Evolutionary conservation across 768 basidiomycete species (phyloP), one percentile per base, ranked within the genome.

Genomic region (Hydnum rufescens): DNA sequence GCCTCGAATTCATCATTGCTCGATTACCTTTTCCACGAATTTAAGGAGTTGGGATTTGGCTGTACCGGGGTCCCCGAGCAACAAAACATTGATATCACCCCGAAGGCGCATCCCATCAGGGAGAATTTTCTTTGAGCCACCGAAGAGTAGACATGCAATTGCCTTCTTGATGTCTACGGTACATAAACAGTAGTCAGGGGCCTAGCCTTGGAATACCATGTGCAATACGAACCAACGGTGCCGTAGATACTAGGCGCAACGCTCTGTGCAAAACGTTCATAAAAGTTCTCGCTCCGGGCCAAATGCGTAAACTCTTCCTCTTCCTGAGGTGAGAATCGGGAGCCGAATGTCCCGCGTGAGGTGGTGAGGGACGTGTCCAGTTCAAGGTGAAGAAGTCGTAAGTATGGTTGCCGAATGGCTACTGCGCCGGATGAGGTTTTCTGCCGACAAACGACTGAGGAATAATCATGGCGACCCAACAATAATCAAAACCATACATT

Each of bases 211-310:
- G 13, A 56, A 29, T 28, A 54, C 57, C 32, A 42, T 49, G 26
- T 13, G 57, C 68, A n/a, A n/a, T n/a, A n/a, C n/a, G 61, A 64
- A 92, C 93, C 93, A 28, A 87, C 68, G 64, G 85, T 90, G 34
- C 95, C 95, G 61, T 77, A 99, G 58, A 99, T 97, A 75, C 88
- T 92, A 1, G 95, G 95, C 2, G 82, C 95, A 22, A 99, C 92
- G 61, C 88, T 92, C 59, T 75, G 78, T 0, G 95, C 78, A 64
- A 99, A 99, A 8, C 81, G 74, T 62, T 97, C 93, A 59, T 95
- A 97, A 61, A 97, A 82, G 26, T 73, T 78, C 52, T 89, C 83
- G 56, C 80, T 80, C 58, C 92, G 72, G 3, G 87, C 80, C 77
- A 97, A 82, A 63, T 85, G 78, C 26, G 77, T 78, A 58, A 96